These are phyloP conservation scores for Lignosus rhinocerotis DNA, from an alignment of 1,284 basidiomycete genomes.

Conservation along the genomic window DNA sequence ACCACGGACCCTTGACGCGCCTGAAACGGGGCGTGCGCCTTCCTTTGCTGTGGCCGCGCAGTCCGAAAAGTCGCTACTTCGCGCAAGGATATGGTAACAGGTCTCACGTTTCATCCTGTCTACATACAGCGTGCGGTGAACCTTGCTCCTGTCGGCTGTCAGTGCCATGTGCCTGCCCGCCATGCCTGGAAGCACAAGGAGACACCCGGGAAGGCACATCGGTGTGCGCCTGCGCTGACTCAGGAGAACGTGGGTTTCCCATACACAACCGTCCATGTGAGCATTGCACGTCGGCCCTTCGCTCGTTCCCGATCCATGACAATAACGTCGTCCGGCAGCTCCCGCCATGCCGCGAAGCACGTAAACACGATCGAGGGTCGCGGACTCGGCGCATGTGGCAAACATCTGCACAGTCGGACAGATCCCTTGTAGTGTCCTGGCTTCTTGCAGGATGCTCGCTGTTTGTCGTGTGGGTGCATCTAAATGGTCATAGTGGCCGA, in stretches of 20 bases:
- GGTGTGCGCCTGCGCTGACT: neutral
- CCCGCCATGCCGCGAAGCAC: constrained; percentile 7
- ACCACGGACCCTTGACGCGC: neutral
- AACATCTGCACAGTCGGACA: neutral
- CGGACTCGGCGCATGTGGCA: constrained; percentile 5
- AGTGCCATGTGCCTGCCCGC: neutral
- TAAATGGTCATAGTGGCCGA: constrained; percentile 5
- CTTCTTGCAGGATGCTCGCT: neutral
- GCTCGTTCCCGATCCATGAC: neutral
- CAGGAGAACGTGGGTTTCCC: neutral
- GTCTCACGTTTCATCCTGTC: neutral
- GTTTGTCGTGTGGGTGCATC: neutral
- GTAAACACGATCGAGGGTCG: constrained; percentile 9
- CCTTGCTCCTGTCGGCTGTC: neutral
- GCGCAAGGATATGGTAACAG: neutral
- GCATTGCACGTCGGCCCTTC: neutral
- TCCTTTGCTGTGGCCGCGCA: neutral
- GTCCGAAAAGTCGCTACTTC: neutral
- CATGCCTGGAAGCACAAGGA: neutral
- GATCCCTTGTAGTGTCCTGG: neutral
- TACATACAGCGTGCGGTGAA: neutral
- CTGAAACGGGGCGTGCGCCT: neutral
- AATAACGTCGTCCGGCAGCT: constrained; percentile 6
- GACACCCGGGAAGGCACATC: neutral
- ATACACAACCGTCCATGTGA: constrained; percentile 3